Evolutionary conservation across 2,329 filamentous ascomycete genomes (phyloP).

Genomic region (Trichophyton schoenleinii): DNA sequence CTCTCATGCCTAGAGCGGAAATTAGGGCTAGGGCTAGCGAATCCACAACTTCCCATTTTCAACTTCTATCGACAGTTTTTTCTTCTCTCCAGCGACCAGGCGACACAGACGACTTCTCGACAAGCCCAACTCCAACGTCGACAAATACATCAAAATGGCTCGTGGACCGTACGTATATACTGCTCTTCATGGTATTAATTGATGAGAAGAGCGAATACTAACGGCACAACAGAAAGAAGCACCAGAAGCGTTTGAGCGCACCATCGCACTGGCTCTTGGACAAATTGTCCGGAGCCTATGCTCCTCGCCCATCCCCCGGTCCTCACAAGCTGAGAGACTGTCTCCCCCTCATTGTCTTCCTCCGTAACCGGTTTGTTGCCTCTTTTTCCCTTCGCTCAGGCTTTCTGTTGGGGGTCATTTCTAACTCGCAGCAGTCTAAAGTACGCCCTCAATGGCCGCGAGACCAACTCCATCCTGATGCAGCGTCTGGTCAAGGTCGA

Average conservation of each 20-base stretch:
- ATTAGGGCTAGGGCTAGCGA: conserved; percentile 6
- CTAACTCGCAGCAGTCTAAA: conserved; percentile 63
- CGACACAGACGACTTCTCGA: conserved; percentile 11
- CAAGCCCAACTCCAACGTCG: conserved; percentile 6
- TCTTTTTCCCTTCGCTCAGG: neutral
- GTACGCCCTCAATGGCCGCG: conserved; percentile 98
- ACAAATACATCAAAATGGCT: conserved; percentile 38
- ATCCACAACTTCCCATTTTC: conserved; percentile 4
- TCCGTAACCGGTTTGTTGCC: conserved; percentile 52
- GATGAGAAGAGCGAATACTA: neutral
- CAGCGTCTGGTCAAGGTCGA: conserved; percentile 99
- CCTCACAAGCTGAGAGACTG: conserved; percentile 99
- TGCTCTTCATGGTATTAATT: neutral
- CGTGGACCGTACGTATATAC: conserved; percentile 44
- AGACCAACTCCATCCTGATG: conserved; percentile 97
- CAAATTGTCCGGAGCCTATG: conserved; percentile 90
- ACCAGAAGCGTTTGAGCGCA: conserved; percentile 99
- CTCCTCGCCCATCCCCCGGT: conserved; percentile 60
- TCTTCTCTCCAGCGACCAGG: conserved; percentile 10
- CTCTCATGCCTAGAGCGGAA: neutral
- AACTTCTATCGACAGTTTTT: neutral
- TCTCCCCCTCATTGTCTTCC: conserved; percentile 97
- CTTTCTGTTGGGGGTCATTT: neutral
- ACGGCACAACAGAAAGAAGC: conserved; percentile 63
- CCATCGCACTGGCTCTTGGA: conserved; percentile 99